Evolutionary conservation across 2,329 filamentous ascomycete species (phyloP).

Genomic region (Sporothrix globosa): DNA sequence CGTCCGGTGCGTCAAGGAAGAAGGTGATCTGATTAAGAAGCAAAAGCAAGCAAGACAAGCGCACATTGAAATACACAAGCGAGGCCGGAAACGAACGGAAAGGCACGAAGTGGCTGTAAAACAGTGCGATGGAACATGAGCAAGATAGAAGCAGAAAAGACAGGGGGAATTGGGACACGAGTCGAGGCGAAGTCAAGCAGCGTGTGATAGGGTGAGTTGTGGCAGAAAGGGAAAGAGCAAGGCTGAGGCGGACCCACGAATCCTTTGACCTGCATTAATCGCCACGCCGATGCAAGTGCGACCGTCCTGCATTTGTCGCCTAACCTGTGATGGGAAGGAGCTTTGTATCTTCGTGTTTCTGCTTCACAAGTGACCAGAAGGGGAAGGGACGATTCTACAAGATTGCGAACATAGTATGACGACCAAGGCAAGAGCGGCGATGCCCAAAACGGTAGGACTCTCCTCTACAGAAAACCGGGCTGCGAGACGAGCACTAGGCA

Average conservation of each 20-base stretch:
- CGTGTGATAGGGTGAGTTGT: conserved; percentile 19
- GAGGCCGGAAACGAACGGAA: neutral
- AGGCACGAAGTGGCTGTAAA: neutral
- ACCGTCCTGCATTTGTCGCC: neutral
- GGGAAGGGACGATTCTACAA: conserved; percentile 11
- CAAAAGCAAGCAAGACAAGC: neutral
- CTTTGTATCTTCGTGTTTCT: neutral
- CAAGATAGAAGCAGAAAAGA: neutral
- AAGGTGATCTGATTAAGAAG: neutral
- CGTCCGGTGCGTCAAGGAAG: neutral
- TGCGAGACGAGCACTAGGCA: neutral
- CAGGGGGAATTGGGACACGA: neutral
- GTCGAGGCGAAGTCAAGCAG: conserved; percentile 14
- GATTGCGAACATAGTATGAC: neutral
- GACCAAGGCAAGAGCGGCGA: neutral
- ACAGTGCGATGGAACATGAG: neutral
- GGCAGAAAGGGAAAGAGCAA: conserved; percentile 23
- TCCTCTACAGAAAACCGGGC: neutral
- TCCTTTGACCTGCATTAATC: neutral
- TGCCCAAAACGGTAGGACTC: conserved; percentile 9
- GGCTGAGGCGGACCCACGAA: conserved; percentile 18
- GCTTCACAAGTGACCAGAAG: conserved; percentile 2
- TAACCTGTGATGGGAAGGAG: conserved; percentile 16
- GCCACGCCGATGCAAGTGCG: neutral
- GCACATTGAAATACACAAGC: neutral